Base-by-base conservation (phyloP, 2,329 filamentous ascomycete genomes). In the Orbilia ellipsospora region DNA sequence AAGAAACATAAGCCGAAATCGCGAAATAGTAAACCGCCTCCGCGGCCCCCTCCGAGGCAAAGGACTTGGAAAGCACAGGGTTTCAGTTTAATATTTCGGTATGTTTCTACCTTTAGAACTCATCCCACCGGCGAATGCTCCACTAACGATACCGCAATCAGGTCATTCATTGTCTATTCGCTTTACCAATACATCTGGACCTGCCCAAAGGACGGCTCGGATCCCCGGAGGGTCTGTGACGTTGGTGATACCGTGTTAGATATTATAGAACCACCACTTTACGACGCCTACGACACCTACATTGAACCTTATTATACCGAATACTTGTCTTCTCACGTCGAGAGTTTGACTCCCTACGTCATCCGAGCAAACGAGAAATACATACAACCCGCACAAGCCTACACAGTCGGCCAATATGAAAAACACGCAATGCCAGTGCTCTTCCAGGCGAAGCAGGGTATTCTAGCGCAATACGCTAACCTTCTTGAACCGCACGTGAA, bases 221-320 rank as follows among this genome's bases (percentile, higher is more conserved):
- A 77, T 31, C 92, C 92, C 0, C 92, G 94, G 0, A 86, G 84
- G 77, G 87, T 98, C 77, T 99, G 95, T 87, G 90, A 90, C 80
- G 90, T 92, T 8, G 97, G 97, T 86, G 86, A 90, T 84, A 83
- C 89, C 83, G 79, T 89, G 84, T 84, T 89, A 86, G 83, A 86
- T 18, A 80, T 84, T 69, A 84, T 94, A 73, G 83, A 88, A 26
- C 95, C 95, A 2, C 90, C 94, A 82, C 80, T 96, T 36, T 86
- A 90, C 79, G 94, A 94, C 1, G 96, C 96, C 83, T 98, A 97
- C 82, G 85, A 94, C 78, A 83, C 88, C 70, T 96, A 97, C 80
- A 90, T 92, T 23, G 91, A 90, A 4, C 92, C 93, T 1, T 95
- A 97, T 81, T 88, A 97, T 77, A 87, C 94, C 44, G 84, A 98